phyloP scores from a whole-genome alignment of 139 green algal genomes.

The Yamagishiella unicocca region DNA sequence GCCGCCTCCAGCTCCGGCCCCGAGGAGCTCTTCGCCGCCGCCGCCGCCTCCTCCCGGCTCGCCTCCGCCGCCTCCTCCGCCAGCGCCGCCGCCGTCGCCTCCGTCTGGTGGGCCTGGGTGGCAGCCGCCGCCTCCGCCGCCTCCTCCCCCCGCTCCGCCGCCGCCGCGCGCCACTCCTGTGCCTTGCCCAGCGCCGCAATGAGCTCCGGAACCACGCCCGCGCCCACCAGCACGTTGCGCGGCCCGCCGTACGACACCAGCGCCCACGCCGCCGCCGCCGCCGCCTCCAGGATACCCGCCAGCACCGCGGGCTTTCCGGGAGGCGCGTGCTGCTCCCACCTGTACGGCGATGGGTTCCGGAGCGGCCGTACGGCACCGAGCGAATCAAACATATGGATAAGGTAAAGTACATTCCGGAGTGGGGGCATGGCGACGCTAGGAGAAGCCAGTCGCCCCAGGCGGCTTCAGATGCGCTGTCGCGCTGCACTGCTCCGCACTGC shows the following conservation, averaged over 20 bases:
- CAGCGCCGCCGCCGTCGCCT: neutral
- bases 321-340: slow-evolving; percentile 37
- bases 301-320: neutral
- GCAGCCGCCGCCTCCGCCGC: neutral
- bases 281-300: slow-evolving; percentile 34
- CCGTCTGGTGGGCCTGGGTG: neutral
- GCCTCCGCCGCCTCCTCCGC: neutral
- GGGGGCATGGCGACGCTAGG: too few species aligned
- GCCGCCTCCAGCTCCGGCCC: neutral
- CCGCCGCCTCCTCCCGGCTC: neutral
- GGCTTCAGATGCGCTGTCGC: too few species aligned
- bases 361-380: too few species aligned
- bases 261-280: slow-evolving; percentile 37
- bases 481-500: too few species aligned
- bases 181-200: neutral
- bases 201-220: slow-evolving; percentile 30
- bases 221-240: slow-evolving; percentile 26
- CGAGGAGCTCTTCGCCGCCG: neutral
- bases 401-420: too few species aligned
- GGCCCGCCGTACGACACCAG: slow-evolving; percentile 18
- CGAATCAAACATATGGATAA: too few species aligned
- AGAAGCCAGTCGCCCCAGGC: too few species aligned
- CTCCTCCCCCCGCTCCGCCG: neutral
- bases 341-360: neutral
- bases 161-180: neutral